Base-by-base conservation (phyloP, 768 basidiomycete genomes). In the Hericium rajendrae region DNA sequence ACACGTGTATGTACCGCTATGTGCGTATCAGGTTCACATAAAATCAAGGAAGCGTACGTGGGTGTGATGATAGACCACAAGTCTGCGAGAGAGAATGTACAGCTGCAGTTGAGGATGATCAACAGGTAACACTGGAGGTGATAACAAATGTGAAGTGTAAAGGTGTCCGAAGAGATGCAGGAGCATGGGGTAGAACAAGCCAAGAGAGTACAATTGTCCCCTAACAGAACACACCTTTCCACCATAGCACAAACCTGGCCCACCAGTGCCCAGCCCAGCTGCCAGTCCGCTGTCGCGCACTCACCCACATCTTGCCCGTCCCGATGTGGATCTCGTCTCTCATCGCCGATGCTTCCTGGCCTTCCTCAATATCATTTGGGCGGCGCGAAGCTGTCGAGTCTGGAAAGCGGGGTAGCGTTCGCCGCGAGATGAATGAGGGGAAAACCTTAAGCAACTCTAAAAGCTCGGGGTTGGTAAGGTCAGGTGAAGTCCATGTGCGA, bases 271-370 rank as follows among this genome's bases (percentile, higher is more conserved):
- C 90, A 65, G 81, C 74, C 83, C 84, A 92, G 11, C 82, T 85
- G 28, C 78, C 75, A 40, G 72, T 70, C 39, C 92, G 83, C 48
- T 70, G 66, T 64, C 78, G 81, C 20, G 76, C 66, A 56, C 88
- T 84, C 28, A 90, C 71, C 85, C 87, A 90, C 80, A 94, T 86
- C 50, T 78, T 74, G 8, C 91, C 91, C n/a, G 91, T 93, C 18
- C 91, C 91, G 67, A 83, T 82, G 32, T 78, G 79, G 57, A 92
- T 77, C 38, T 78, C 78, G 56, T 78, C 79, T 59, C 74, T 76
- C 62, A 82, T 81, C 16, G 68, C 72, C 39, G 75, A 72, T 49
- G 79, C 77, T 51, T 81, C 80, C 56, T 80, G 80, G 24, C 82
- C 88, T 66, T 86, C 85, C 69, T 91, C 89, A 38, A 88, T 71